Evolutionary conservation across 768 basidiomycete genomes (phyloP).

Genomic region (Pleurotus tuoliensis): DNA sequence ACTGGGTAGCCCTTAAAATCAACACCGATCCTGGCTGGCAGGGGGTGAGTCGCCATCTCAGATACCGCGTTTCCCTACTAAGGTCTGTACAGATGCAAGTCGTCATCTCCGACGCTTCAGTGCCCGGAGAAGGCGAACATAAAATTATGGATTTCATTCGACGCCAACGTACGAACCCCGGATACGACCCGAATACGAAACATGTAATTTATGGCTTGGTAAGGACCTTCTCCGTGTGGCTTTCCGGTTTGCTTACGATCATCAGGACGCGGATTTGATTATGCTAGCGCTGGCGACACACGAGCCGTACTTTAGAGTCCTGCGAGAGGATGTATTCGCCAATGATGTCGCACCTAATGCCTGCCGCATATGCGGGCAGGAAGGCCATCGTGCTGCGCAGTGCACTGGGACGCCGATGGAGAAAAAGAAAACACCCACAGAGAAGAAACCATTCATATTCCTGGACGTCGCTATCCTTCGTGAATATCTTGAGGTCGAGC

Average conservation of each 20-base stretch:
- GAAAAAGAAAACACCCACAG: constrained; percentile 63
- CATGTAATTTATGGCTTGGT: constrained; percentile 99
- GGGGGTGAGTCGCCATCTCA: constrained; percentile 46
- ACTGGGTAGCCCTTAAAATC: constrained; percentile 95
- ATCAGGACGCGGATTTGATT: constrained; percentile 95
- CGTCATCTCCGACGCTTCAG: constrained; percentile 93
- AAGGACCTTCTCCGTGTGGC: constrained; percentile 21
- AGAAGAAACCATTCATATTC: constrained; percentile 98
- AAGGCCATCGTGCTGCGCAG: constrained; percentile 92
- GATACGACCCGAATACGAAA: constrained; percentile 91
- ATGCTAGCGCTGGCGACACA: constrained; percentile 98
- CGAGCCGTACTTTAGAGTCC: constrained; percentile 95
- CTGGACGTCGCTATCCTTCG: constrained; percentile 94
- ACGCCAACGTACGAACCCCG: constrained; percentile 79
- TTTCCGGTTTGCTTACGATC: constrained; percentile 5
- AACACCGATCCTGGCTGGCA: constrained; percentile 97
- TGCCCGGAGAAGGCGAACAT: constrained; percentile 98
- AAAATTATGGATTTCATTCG: constrained; percentile 99
- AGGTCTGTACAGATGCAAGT: constrained; percentile 70
- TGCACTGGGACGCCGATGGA: constrained; percentile 81
- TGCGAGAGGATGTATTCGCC: constrained; percentile 96
- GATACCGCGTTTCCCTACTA: not conserved
- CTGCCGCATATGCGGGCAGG: constrained; percentile 91
- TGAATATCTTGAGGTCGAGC: constrained; percentile 97
- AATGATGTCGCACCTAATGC: constrained; percentile 70